Base-by-base conservation (phyloP, 768 basidiomycete species). In the Rhodotorula babjevae region DNA sequence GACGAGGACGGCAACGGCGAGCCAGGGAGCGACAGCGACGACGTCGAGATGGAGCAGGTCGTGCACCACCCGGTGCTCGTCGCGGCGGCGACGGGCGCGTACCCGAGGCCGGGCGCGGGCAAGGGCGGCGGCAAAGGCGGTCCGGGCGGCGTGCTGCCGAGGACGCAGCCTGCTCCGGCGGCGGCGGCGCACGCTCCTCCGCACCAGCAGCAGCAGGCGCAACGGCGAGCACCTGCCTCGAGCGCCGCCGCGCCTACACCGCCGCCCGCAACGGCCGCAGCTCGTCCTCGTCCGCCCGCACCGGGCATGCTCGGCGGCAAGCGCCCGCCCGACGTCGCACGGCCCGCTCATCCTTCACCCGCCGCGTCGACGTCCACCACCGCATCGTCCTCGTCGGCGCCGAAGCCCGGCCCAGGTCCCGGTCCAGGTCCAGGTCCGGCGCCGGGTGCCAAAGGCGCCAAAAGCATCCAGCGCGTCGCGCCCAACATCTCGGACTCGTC, bases 401-500 rank as follows among this genome's bases (percentile, higher is more conserved):
- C 21, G 5, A n/a, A 36, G 9, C 36, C 36, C 36, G 36, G 5
- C 7, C 10, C 29, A 8, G 29, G 12, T 10, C 36, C 36, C 36
- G 36, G 5, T 23, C 10, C 29, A 8, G 29, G 12, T 10, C 4
- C 55, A 6, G 31, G 12, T 12, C 29, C 29, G 29, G 31, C 55
- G 29, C 29, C 8, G 5, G 55, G 19, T 12, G 55, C 53, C 12
- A 36, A 19, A 4, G 59, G 21, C 27, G 9, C 40, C 3, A 44
- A 40, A 25, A 19, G 21, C 6, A 61, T 61, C 60, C 60, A 46
- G n/a, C 60, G 60, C n/a, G 60, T 61, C 44, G 60, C 44, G 8
- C 60, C 60, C 60, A 46, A 61, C 60, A 46, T 61, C 44, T 25
- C 11, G 23, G 58, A 59, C 40, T 59, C 58, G 58, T 59, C 58